Evolutionary conservation across 2,329 filamentous ascomycete species (phyloP), one percentile per base, ranked within the genome.

Genomic region (Eutypella sp.): DNA sequence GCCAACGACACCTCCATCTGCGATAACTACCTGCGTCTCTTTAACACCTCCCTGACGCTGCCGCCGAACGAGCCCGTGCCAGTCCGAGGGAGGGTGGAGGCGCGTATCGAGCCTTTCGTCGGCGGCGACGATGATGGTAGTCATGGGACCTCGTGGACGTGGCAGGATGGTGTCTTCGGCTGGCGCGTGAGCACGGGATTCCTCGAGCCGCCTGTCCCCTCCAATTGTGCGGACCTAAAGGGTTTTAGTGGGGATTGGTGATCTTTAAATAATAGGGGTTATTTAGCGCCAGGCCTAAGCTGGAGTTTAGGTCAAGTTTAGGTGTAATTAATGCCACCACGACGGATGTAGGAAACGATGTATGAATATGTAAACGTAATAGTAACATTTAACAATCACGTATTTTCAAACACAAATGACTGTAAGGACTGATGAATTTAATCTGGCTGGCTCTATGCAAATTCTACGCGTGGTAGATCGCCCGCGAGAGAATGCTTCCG

Each of bases 1-100:
- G 66, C 63, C 9, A 61, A 70, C 41, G 62, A 62, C 9, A 9
- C 27, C 10, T 57, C 60, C 37, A 52, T 57, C 0, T 76, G 73
- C 57, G 70, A 75, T 42, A 66, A 70, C 27, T 69, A 72, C 59
- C 61, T 67, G 11, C 60, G 69, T 11, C 47, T 74, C 10, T 76
- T 70, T 58, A 69, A 75, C 49, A 74, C 73, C 0, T 62, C 65
- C 1, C 57, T 75, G 3, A 67, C 71, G 0, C 59, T 59, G 0
- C 57, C 51, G 15, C 46, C 44, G 3, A 56, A 57, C 29, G 55
- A 50, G 25, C 62, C 63, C 3, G 55, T 61, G 2, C 50, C 57
- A 2, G 60, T 63, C 8, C 46, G 50, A 4, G 63, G 57, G 8
- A 42, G 24, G 1, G 52, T 65, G 23, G 31, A 41, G 31, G 51